phyloP scores from a whole-genome alignment of 2,329 filamentous ascomycete genomes.

The Trichoderma lentiforme region DNA sequence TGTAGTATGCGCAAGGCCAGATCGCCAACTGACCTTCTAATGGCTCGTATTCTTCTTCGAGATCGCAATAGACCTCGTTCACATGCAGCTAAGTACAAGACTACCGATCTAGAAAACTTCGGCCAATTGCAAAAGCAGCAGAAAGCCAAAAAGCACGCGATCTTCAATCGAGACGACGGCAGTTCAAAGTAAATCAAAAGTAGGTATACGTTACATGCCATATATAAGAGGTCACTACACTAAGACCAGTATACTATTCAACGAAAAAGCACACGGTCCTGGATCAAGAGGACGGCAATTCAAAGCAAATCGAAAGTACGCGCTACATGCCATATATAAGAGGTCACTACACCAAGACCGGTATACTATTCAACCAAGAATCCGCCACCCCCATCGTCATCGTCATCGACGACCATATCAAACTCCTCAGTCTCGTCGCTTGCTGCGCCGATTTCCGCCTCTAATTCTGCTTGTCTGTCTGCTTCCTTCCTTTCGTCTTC shows the following conservation, averaged over 20 bases:
- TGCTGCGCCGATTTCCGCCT: conserved; percentile 34
- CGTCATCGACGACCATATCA: conserved; percentile 40
- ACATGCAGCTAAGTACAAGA: background rate
- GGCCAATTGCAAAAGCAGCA: background rate
- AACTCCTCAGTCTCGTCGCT: conserved; percentile 45
- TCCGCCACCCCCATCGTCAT: conserved; percentile 44
- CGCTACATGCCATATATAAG: background rate
- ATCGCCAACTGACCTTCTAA: background rate
- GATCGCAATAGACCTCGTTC: background rate
- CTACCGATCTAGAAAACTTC: background rate
- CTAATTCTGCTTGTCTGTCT: conserved; percentile 36
- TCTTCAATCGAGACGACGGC: background rate
- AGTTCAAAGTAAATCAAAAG: background rate
- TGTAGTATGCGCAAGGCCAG: background rate
- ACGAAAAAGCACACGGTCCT: conserved; percentile 33
- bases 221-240: background rate
- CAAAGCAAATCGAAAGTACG: background rate
- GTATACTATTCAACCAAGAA: conserved; percentile 39
- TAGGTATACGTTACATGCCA: background rate
- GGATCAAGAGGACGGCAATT: background rate
- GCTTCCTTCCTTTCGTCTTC: conserved; percentile 44
- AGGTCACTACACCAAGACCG: background rate
- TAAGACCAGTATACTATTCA: conserved; percentile 27
- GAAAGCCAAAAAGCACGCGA: background rate
- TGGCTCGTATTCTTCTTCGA: background rate